Evolutionary conservation across 2,329 filamentous ascomycete genomes (phyloP).

Genomic region (Pestalotiopsis sp.): DNA sequence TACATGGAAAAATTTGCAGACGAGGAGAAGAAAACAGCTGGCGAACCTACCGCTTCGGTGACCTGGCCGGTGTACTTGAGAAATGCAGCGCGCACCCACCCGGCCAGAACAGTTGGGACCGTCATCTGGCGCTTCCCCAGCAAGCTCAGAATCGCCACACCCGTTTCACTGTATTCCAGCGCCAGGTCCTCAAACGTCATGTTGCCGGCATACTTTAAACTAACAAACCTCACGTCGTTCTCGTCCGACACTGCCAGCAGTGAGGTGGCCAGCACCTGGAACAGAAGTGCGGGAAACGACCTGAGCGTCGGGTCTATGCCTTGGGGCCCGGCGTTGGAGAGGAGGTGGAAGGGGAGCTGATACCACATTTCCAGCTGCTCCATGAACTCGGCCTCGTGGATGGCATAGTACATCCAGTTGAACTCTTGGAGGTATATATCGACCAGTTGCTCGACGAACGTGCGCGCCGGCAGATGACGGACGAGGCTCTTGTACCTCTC

Average conservation of each 20-base stretch:
- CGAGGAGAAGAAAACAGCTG: not conserved
- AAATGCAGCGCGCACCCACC: conserved; percentile 58
- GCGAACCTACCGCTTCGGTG: conserved; percentile 52
- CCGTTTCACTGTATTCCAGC: conserved; percentile 62
- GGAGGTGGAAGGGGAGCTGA: conserved; percentile 51
- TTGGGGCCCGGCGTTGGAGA: conserved; percentile 52
- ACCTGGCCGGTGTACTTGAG: conserved; percentile 62
- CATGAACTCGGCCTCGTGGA: conserved; percentile 57
- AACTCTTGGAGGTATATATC: conserved; percentile 58
- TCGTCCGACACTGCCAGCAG: conserved; percentile 54
- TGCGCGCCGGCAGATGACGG: conserved; percentile 57
- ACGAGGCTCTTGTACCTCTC: conserved; percentile 63
- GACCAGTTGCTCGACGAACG: conserved; percentile 57
- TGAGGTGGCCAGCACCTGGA: conserved; percentile 59
- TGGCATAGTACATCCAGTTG: conserved; percentile 60
- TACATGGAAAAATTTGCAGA: not conserved
- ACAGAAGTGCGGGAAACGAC: conserved; percentile 61
- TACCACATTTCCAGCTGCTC: conserved; percentile 58
- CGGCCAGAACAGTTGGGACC: conserved; percentile 58
- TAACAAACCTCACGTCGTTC: conserved; percentile 51
- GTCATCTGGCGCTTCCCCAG: conserved; percentile 61
- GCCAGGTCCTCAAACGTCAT: conserved; percentile 65
- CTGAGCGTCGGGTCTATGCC: conserved; percentile 53
- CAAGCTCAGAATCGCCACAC: conserved; percentile 53
- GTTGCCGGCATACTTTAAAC: conserved; percentile 59